Percentiles rank a stretch among this genome's conserved stretches.
Conservation (phyloP, 208 protist genomes). For the Angomonas deanei region DNA sequence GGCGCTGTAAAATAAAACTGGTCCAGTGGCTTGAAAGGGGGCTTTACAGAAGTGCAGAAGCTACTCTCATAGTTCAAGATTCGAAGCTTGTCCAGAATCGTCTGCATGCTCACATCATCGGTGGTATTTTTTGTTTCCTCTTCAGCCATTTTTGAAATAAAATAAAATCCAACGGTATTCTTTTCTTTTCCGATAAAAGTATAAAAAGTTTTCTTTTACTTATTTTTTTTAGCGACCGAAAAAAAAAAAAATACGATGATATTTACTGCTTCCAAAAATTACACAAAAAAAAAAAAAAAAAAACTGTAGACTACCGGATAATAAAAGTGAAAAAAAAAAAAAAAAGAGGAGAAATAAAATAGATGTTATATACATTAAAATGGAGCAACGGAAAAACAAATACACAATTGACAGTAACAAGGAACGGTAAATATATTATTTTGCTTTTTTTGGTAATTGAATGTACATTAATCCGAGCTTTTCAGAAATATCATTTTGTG, state of each 20-base stretch:
- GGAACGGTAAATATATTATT: too few species aligned
- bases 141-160: constrained; percentile 19
- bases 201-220: too few species aligned
- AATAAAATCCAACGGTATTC: not conserved
- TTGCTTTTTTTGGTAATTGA: too few species aligned
- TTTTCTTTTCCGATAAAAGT: constrained; percentile 11
- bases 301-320: not conserved
- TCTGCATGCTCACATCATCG: constrained; percentile 76
- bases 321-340: not conserved
- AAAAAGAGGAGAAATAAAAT: constrained; percentile 7
- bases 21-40: constrained; percentile 78
- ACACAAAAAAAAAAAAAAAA: not conserved
- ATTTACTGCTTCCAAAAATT: not conserved
- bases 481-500: constrained; percentile 81
- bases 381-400: too few species aligned
- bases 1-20: constrained; percentile 74
- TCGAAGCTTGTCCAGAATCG: constrained; percentile 82
- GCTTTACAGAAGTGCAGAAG: constrained; percentile 69
- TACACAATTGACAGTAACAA: too few species aligned
- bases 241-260: constrained; percentile 8
- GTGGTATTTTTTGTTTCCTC: constrained; percentile 24
- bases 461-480: constrained; percentile 26
- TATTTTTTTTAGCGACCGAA: constrained; percentile 1
- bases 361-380: not conserved
- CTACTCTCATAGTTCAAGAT: constrained; percentile 77